These are phyloP conservation scores for Phytophthora foliorum DNA, from an alignment of 352 stramenopile species.

Conservation along the genomic window DNA sequence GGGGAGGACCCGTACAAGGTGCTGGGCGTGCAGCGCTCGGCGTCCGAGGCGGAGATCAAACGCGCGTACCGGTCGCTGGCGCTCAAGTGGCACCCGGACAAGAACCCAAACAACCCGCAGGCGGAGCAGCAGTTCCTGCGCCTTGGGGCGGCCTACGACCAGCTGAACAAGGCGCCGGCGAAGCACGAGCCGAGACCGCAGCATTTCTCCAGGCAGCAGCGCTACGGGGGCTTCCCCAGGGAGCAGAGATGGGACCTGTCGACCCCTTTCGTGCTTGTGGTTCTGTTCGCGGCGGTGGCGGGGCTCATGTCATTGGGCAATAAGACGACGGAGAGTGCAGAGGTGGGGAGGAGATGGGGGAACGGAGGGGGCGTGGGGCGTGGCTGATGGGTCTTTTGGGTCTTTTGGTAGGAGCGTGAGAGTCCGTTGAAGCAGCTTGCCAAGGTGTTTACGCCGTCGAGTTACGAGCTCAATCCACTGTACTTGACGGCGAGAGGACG, in stretches of 20 bases:
- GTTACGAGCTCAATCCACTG: slow-evolving; percentile 69
- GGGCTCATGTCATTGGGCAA: slow-evolving; percentile 58
- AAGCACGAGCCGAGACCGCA: slow-evolving; percentile 31
- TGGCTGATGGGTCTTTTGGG: background rate
- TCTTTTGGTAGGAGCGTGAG: slow-evolving; percentile 22
- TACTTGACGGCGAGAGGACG: slow-evolving; percentile 72
- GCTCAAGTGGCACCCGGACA: slow-evolving; percentile 93
- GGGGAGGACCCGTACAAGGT: slow-evolving; percentile 82
- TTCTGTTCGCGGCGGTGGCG: slow-evolving; percentile 51
- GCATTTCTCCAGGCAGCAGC: slow-evolving; percentile 55
- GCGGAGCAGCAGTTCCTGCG: slow-evolving; percentile 84
- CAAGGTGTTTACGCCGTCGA: slow-evolving; percentile 77
- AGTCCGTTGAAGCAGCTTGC: slow-evolving; percentile 65
- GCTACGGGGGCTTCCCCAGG: slow-evolving; percentile 26
- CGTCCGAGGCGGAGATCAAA: slow-evolving; percentile 84
- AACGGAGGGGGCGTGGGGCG: background rate
- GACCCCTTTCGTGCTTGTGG: slow-evolving; percentile 62
- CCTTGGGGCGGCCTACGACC: slow-evolving; percentile 79
- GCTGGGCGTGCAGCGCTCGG: slow-evolving; percentile 66
- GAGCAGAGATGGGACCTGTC: slow-evolving; percentile 38
- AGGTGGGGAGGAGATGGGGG: background rate
- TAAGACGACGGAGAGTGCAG: slow-evolving; percentile 28
- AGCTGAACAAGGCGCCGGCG: slow-evolving; percentile 41
- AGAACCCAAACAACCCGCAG: slow-evolving; percentile 76
- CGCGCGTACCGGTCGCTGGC: slow-evolving; percentile 87